Evolutionary conservation across 2,329 filamentous ascomycete genomes (phyloP).

Genomic region (Cladophialophora psammophila): DNA sequence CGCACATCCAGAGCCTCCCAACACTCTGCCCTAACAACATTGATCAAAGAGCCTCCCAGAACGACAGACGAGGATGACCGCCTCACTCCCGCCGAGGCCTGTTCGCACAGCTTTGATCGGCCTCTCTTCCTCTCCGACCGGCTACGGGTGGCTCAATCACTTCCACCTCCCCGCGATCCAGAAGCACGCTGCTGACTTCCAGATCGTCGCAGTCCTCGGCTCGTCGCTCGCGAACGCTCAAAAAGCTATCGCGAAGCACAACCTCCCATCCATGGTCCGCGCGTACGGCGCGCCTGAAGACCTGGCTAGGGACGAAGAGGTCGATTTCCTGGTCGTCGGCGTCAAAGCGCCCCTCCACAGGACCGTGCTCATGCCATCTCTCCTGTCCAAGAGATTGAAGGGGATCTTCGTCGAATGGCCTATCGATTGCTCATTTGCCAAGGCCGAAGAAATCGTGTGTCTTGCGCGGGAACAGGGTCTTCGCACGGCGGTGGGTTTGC

Average conservation of each 20-base stretch:
- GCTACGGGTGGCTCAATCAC: constrained; percentile 8
- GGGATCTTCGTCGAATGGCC: constrained; percentile 9
- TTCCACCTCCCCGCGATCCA: constrained; percentile 7
- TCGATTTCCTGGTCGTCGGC: constrained; percentile 5
- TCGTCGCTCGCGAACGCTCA: neutral
- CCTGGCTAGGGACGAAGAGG: constrained; percentile 5
- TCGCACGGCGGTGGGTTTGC: constrained; percentile 1
- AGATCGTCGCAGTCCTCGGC: neutral
- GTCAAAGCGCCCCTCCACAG: constrained; percentile 5
- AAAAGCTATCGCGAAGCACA: constrained; percentile 5
- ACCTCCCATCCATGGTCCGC: neutral
- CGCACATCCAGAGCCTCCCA: too few relatives aligned
- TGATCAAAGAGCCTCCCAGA: too few relatives aligned
- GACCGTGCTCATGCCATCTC: neutral
- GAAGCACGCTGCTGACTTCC: neutral
- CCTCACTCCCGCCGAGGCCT: neutral
- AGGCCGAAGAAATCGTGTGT: neutral
- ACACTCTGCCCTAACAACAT: too few relatives aligned
- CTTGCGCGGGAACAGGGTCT: neutral
- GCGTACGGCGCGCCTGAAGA: constrained; percentile 4
- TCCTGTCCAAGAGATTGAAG: neutral
- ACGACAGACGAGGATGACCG: neutral
- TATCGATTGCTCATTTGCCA: neutral
- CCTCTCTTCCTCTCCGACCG: constrained; percentile 4
- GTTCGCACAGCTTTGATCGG: constrained; percentile 3